phyloP scores from a whole-genome alignment of 352 stramenopile species.

The Aphanomyces stellatus region DNA sequence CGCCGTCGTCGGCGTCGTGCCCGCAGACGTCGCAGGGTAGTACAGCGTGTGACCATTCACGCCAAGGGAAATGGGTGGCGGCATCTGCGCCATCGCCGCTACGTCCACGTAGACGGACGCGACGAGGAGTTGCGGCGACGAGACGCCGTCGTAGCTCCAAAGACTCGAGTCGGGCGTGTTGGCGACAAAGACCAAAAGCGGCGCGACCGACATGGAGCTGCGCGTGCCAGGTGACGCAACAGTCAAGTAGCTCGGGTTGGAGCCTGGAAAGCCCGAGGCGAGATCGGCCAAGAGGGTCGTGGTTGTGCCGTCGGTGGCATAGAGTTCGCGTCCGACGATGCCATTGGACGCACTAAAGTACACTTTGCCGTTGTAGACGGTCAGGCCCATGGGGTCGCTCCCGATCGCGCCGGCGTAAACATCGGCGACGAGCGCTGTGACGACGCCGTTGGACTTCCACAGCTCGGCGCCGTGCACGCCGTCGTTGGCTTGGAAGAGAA shows the following conservation, averaged over 20 bases:
- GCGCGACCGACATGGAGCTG: neutral
- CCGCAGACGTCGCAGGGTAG: neutral
- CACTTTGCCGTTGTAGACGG: conserved; percentile 29
- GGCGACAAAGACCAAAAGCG: neutral
- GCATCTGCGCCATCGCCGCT: neutral
- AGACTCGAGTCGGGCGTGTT: neutral
- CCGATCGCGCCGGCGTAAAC: conserved; percentile 35
- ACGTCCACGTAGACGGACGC: neutral
- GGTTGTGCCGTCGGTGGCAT: conserved; percentile 40
- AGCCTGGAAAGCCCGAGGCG: neutral
- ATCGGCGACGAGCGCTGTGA: conserved; percentile 51
- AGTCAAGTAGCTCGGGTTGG: neutral
- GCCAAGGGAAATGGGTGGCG: neutral
- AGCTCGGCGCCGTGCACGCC: conserved; percentile 70
- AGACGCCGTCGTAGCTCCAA: neutral
- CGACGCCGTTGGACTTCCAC: conserved; percentile 60
- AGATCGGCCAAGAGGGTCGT: conserved; percentile 35
- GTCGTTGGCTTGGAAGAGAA: conserved; percentile 84
- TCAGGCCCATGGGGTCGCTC: conserved; percentile 49
- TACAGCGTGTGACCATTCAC: neutral
- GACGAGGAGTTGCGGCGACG: neutral
- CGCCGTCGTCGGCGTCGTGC: neutral
- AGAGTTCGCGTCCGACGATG: conserved; percentile 54
- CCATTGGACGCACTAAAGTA: conserved; percentile 65
- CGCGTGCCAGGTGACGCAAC: neutral